Base-by-base conservation (phyloP, 1,139 yeast species). In the Pichia sp. region DNA sequence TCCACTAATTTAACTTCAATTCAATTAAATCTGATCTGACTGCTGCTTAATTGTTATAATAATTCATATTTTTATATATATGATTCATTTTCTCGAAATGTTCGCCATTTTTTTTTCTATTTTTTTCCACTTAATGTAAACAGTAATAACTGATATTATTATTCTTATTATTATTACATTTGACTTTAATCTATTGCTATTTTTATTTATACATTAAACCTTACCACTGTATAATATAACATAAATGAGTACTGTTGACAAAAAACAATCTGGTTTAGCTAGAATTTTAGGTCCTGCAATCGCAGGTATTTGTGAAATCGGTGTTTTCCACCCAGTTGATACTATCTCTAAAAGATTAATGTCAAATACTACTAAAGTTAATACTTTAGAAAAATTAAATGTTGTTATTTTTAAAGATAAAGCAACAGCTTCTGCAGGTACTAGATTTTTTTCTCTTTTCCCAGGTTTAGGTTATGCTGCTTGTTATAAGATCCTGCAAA, bases 381-480 rank as follows among this genome's bases (percentile, higher is more conserved):
- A 84, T 36, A 71, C 78, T 32, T 63, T 76, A 22, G 50, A 77
- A 41, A 86, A 87, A 64, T 76, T 92, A 57, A 92, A 92, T 72
- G 59, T 74, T 42, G 97, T 92, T 46, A 83, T 92, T 52, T 94
- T 94, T 74, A 81, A 82, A 63, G 86, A 85, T 51, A 81, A 82
- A 57, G 95, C 96, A 32, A 62, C 71, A 45, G 81, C 86, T 56
- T 74, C 92, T 4, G 59, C 89, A 10, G 80, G 80, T 31, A 74
- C 78, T 53, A 78, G 97, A 65, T 62, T 87, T 40, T 70, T 87
- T 55, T 84, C 97, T 12, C 75, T 92, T 55, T 92, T 92, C 73
- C 98, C 99, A 16, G 99, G 99, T 63, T 76, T 92, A 55, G 98
- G 98, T 26, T 92, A 94, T 62, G 98, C 98, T 55, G 98, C 98